Evolutionary conservation across 2,329 filamentous ascomycete genomes (phyloP).

Genomic region (Sclerotinia nivalis): DNA sequence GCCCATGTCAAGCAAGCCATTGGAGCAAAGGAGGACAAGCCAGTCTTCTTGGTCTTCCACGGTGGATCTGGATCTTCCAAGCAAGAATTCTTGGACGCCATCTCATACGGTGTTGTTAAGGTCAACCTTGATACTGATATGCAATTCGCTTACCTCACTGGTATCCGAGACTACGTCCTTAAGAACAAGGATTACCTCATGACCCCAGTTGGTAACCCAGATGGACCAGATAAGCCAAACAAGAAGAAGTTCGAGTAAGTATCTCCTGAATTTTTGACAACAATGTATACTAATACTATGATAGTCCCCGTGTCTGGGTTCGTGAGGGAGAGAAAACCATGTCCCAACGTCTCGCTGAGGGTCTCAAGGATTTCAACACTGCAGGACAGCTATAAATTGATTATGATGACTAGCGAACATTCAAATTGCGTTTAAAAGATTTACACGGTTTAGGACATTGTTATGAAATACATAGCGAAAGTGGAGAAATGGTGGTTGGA

Average conservation of each 20-base stretch:
- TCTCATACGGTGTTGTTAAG: slow-evolving; percentile 94
- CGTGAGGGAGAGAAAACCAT: slow-evolving; percentile 98
- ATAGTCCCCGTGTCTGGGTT: slow-evolving; percentile 68
- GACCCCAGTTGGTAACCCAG: slow-evolving; percentile 88
- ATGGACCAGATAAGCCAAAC: slow-evolving; percentile 96
- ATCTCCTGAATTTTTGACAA: neutral
- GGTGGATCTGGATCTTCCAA: slow-evolving; percentile 91
- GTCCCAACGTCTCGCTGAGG: slow-evolving; percentile 75
- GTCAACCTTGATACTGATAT: slow-evolving; percentile 99
- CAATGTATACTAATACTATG: neutral
- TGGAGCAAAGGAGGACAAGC: slow-evolving; percentile 73
- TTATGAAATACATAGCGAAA: slow-evolving; percentile 20
- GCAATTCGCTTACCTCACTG: slow-evolving; percentile 89
- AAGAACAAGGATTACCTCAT: slow-evolving; percentile 94
- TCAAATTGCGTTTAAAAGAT: slow-evolving; percentile 17
- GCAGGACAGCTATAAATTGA: slow-evolving; percentile 68
- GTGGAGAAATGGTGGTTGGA: slow-evolving; percentile 17
- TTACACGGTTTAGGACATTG: slow-evolving; percentile 22
- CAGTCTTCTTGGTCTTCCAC: slow-evolving; percentile 99
- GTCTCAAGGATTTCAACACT: slow-evolving; percentile 90
- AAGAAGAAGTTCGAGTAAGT: slow-evolving; percentile 80
- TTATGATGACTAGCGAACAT: slow-evolving; percentile 4
- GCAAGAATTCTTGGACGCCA: slow-evolving; percentile 86
- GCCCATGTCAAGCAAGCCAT: slow-evolving; percentile 82
- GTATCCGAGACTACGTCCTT: slow-evolving; percentile 92